Evolutionary conservation across 441 rosid genomes (phyloP).

Genomic region (Gossypium aridum): DNA sequence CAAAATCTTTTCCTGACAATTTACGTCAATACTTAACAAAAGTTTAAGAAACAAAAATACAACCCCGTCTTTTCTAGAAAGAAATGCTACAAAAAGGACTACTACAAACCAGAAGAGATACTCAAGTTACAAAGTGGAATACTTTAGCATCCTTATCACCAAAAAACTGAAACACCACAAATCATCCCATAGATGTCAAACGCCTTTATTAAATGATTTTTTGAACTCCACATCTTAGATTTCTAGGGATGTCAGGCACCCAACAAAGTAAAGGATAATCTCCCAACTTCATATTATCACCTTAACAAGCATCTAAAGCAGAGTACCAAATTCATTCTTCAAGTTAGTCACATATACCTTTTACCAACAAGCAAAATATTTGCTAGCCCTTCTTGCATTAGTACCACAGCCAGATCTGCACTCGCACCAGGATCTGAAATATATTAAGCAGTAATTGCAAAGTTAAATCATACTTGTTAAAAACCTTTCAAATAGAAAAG

Average conservation of each 20-base stretch:
- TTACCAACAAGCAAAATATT: conserved; percentile 74
- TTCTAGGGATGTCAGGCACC: neutral
- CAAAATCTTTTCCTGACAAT: too few species aligned
- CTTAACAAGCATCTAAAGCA: neutral
- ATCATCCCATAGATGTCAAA: too few species aligned
- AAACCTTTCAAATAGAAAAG: neutral
- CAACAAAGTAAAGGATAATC: neutral
- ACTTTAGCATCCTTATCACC: neutral
- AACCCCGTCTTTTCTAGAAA: too few species aligned
- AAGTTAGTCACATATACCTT: conserved; percentile 39
- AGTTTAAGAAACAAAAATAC: too few species aligned
- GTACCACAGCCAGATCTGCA: conserved; percentile 85
- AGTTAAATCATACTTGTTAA: neutral
- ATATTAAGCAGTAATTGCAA: neutral
- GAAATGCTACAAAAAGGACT: too few species aligned
- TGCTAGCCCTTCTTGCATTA: conserved; percentile 98
- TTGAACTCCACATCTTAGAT: neutral
- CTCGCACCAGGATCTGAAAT: conserved; percentile 83
- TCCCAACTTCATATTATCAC: neutral
- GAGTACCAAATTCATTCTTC: neutral
- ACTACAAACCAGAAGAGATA: too few species aligned
- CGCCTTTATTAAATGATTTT: neutral
- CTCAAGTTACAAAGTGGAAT: neutral
- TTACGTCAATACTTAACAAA: too few species aligned
- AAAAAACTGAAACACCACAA: neutral